Base-by-base conservation (phyloP, 1,284 basidiomycete species). In the Sporisorium iseilematis-ciliati region DNA sequence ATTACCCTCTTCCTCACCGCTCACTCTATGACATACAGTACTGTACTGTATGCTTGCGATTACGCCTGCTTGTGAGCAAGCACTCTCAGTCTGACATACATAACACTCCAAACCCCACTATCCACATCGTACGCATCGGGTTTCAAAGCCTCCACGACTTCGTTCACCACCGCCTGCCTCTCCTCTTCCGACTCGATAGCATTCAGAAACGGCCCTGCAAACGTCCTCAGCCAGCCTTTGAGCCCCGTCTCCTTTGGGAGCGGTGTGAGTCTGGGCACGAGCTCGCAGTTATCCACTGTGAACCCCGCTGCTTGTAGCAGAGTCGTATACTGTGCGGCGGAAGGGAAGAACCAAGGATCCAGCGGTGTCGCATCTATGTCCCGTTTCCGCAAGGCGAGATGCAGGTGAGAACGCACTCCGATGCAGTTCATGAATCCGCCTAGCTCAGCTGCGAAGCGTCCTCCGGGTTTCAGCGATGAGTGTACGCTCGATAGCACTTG, bases 291-390 rank as follows among this genome's bases (percentile, higher is more conserved):
- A 14, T 57, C 41, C n/a, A 71, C 73, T 29, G 16, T 41, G 50
- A 75, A 71, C 0, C 73, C 73, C 8, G 43, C 57, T 5, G 23
- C 11, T 14, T 59, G 31, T 7, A 75, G 57, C 42, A 71, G 40
- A 8, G 3, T 10, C 8, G 23, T 33, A 33, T 75, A 75, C 46
- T 71, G 33, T 2, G 20, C 38, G 6, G 58, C 20, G 14, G 64
- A 46, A 11, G 73, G 68, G 41, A 75, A 75, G 61, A 65, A 68
- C 73, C 73, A 75, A 18, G 68, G 73, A 48, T 75, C 73, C 20
- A 56, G 35, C 4, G 14, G 7, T 2, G 33, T 35, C 1, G 73
- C 57, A 40, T 67, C 68, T n/a, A 62, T 10, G 0, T 55, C 48
- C 4, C 68, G 48, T 31, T 16, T 23, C 4, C 54, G 25, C 7